Evolutionary conservation across 495 filamentous ascomycete genomes (phyloP), one percentile per base, ranked within the genome.

Genomic region (Talaromyces proteolyticus): DNA sequence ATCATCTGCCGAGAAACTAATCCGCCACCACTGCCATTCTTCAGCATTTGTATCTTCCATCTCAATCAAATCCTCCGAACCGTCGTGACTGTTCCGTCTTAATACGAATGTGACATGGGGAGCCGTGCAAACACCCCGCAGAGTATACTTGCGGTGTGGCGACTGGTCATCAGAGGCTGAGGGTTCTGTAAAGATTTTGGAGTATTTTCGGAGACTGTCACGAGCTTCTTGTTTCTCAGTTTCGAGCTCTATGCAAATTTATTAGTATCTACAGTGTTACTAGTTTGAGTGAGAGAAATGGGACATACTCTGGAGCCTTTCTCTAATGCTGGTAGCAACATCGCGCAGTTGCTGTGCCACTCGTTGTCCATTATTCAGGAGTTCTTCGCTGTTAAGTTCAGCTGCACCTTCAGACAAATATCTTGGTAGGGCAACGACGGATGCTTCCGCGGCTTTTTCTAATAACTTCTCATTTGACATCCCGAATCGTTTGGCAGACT

Each of bases 21-120:
- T 67, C 16, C 75, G 76, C 77, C 77, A 81, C 77, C 77, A 81
- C 47, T 80, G 70, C 60, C 68, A 72, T 23, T 67, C 65, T 8
- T 56, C 42, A 12, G 25, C 18, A n/a, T 57, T 42, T 42, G 40
- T 46, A 18, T 37, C 47, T 25, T 19, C 20, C 47, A 62, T 59
- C n/a, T 56, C 20, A 25, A 65, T 55, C 59, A 65, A 58, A 34
- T 54, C 50, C 41, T 65, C 50, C 6, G 42, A 40, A 10, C 51
- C 23, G 3, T 26, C 42, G 8, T 8, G 16, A 6, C 41, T 29
- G 20, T 42, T 37, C 12, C 52, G 60, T n/a, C 60, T 56, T 38
- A 79, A 58, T n/a, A 80, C 63, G 44, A 79, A 81, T 7, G 69
- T 74, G 7, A 76, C 64, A 55, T 80, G 70, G 2, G 75, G 70